Evolutionary conservation across 2,329 filamentous ascomycete species (phyloP), one percentile per base, ranked within the genome.

Genomic region (Colletotrichum cereale): DNA sequence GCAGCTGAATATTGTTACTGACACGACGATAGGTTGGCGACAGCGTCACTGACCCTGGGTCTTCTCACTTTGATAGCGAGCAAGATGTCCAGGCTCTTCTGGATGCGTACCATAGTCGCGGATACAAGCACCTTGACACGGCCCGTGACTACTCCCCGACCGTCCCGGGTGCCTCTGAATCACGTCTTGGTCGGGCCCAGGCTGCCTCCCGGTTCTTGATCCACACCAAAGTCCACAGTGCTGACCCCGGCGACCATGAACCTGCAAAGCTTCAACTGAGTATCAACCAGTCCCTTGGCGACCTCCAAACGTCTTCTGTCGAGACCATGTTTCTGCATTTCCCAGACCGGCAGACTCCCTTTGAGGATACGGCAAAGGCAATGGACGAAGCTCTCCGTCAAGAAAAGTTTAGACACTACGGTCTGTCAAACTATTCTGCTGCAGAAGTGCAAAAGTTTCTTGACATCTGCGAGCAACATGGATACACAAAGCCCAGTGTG

Each of bases 201-300:
- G 62, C 62, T 2, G 62, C 36, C 5, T 31, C 38, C 3, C n/a
- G 38, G 8, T 65, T 65, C 52, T 16, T 21, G 16, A 58, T 65
- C 21, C 36, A 58, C 36, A 58, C 62, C 5, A 65, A 65, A 18
- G 62, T 65, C 16, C 52, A 56, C 8, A 58, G 36, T 12, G 38
- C 50, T 12, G 29, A 42, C 18, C 38, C 52, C 2, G 62, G 62
- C 10, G 48, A 53, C 24, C 62, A 64, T 5, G 24, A 53, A 11
- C 31, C 48, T 29, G 62, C 48, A 11, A 64, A 64, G 7, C 48
- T 64, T 2, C 21, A 44, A 3, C 42, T 47, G 5, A 34, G 44
- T 26, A 61, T 61, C 11, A 29, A 47, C 38, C 26, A 47, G 26
- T 61, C 57, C 5, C 57, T 61, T 5, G 44, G 12, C 16, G 57